Percentiles rank a stretch among this genome's conserved stretches.
Evolutionary conservation across 768 basidiomycete genomes (phyloP).

Genomic region (Tulasnella sp.): DNA sequence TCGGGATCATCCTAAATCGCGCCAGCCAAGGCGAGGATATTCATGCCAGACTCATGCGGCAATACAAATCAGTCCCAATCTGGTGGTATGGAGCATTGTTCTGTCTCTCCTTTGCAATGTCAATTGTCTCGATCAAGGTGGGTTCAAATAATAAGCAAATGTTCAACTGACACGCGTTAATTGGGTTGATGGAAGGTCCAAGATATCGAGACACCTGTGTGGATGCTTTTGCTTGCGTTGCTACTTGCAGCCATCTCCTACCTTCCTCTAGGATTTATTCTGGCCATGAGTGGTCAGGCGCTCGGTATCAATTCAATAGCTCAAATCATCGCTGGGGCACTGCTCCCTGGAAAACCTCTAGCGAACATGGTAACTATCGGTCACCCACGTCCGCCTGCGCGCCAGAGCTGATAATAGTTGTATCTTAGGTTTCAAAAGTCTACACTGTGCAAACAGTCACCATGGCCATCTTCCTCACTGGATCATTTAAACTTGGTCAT

Average conservation of each 20-base stretch:
- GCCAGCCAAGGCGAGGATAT: constrained; percentile 44
- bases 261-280: constrained; percentile 44
- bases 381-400: background rate
- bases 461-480: constrained; percentile 33
- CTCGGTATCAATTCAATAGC: constrained; percentile 43
- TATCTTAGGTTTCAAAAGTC: constrained; percentile 40
- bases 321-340: constrained; percentile 43
- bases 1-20: constrained; percentile 34
- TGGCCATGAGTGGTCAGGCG: constrained; percentile 40
- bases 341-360: constrained; percentile 42
- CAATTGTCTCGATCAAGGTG: constrained; percentile 39
- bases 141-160: background rate
- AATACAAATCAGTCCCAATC: constrained; percentile 41
- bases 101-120: constrained; percentile 36
- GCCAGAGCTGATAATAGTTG: no score
- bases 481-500: constrained; percentile 42
- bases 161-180: background rate
- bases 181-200: constrained; percentile 39
- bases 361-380: constrained; percentile 42
- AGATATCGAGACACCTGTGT: constrained; percentile 57
- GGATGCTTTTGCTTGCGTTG: constrained; percentile 40
- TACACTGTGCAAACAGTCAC: constrained; percentile 37
- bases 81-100: constrained; percentile 45
- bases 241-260: constrained; percentile 40
- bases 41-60: constrained; percentile 46